These are phyloP conservation scores for Beauveria rudraprayagi DNA, from an alignment of 2,329 filamentous ascomycete genomes.

Conservation along the genomic window DNA sequence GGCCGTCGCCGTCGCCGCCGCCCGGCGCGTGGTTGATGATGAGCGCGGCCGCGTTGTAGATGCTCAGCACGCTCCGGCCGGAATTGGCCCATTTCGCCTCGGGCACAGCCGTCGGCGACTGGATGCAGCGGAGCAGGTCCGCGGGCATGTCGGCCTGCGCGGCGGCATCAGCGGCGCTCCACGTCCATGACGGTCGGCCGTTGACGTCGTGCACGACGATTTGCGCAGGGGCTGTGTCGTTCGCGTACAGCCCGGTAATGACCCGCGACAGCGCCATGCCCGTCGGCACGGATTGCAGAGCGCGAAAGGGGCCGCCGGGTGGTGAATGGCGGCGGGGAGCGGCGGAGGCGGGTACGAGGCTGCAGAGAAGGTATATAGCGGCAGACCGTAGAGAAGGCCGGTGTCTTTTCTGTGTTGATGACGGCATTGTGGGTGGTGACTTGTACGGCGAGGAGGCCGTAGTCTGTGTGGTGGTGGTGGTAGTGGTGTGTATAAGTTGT, in stretches of 20 bases:
- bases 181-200: not conserved
- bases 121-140: conserved; percentile 3
- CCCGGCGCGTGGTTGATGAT: not conserved
- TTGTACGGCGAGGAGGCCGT: not conserved
- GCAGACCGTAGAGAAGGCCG: not conserved
- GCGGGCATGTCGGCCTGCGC: not conserved
- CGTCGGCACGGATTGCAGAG: not conserved
- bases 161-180: conserved; percentile 1
- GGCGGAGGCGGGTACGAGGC: not conserved
- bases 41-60: conserved; percentile 7
- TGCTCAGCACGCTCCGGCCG: not conserved
- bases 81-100: conserved; percentile 7
- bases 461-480: too few species aligned
- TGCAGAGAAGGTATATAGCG: not conserved
- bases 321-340: not conserved
- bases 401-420: not conserved
- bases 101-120: not conserved
- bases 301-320: not conserved
- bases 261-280: not conserved
- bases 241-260: conserved; percentile 2
- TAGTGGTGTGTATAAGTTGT: not conserved
- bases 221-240: not conserved
- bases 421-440: not conserved
- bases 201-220: conserved; percentile 3
- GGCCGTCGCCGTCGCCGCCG: not conserved